Conservation (phyloP, 345 rosid genomes). For the Dovyalis caffra region DNA sequence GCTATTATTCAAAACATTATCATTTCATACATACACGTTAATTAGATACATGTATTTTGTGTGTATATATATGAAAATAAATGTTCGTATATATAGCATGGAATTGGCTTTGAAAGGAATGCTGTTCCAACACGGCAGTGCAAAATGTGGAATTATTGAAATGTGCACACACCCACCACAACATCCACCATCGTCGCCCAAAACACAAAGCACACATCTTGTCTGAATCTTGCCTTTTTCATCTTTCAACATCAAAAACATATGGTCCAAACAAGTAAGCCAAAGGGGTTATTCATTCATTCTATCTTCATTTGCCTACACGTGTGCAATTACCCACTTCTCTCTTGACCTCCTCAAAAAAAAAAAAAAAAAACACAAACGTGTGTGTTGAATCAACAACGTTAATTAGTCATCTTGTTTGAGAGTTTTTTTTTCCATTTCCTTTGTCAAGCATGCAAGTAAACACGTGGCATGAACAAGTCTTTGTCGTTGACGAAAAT, state of each 20-base stretch:
- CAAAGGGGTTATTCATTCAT: too few relatives aligned
- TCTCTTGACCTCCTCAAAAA: not conserved
- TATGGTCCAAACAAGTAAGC: not conserved
- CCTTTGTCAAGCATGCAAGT: not conserved
- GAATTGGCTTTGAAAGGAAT: not conserved
- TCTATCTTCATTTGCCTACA: not conserved
- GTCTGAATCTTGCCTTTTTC: not conserved
- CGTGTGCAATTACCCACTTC: not conserved
- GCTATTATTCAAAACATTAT: too few relatives aligned
- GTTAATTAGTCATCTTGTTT: not conserved
- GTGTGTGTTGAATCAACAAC: too few relatives aligned
- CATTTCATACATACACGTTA: too few relatives aligned
- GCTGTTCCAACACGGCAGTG: conserved; percentile 7
- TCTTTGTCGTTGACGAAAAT: not conserved
- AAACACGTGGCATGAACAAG: conserved; percentile 1
- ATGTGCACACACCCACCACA: not conserved
- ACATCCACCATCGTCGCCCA: not conserved
- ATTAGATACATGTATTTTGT: too few relatives aligned
- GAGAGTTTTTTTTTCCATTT: too few relatives aligned
- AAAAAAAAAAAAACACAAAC: too few relatives aligned
- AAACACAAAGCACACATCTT: not conserved
- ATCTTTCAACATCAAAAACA: not conserved
- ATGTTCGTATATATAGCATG: too few relatives aligned
- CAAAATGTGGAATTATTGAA: not conserved
- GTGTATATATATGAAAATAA: too few relatives aligned